Percentiles rank a stretch among this genome's conserved stretches.
phyloP scores from a whole-genome alignment of 495 filamentous ascomycete genomes.

The Immersiella caudata region DNA sequence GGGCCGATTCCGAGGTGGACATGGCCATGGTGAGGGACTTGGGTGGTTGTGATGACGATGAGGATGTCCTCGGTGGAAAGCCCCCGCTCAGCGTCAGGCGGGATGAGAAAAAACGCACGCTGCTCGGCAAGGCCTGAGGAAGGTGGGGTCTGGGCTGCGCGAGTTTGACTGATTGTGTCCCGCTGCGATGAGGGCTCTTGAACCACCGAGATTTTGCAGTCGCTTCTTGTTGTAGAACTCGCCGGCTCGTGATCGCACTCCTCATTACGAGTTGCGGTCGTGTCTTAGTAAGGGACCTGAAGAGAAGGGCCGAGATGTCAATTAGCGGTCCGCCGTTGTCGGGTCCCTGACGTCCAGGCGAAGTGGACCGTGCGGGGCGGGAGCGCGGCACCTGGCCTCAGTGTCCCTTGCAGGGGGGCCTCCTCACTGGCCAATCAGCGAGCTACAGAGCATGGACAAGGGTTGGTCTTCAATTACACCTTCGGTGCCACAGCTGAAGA shows the following conservation, averaged over 20 bases:
- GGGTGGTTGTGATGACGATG: background rate
- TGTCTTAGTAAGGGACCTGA: background rate
- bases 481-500: no score
- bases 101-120: background rate
- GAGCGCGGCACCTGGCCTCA: background rate
- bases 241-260: background rate
- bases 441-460: background rate
- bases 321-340: background rate
- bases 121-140: background rate
- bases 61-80: background rate
- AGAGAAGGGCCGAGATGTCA: background rate
- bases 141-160: background rate
- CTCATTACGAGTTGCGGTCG: background rate
- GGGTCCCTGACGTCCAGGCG: background rate
- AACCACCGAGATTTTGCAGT: background rate
- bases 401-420: background rate
- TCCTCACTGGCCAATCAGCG: background rate
- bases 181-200: background rate
- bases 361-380: background rate
- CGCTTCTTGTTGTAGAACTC: background rate
- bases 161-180: background rate
- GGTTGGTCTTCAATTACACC: background rate
- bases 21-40: conserved; percentile 25
- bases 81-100: background rate
- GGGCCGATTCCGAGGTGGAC: conserved; percentile 22